Conservation (phyloP, 2,329 filamentous ascomycete genomes). For the Monosporascus ibericus region DNA sequence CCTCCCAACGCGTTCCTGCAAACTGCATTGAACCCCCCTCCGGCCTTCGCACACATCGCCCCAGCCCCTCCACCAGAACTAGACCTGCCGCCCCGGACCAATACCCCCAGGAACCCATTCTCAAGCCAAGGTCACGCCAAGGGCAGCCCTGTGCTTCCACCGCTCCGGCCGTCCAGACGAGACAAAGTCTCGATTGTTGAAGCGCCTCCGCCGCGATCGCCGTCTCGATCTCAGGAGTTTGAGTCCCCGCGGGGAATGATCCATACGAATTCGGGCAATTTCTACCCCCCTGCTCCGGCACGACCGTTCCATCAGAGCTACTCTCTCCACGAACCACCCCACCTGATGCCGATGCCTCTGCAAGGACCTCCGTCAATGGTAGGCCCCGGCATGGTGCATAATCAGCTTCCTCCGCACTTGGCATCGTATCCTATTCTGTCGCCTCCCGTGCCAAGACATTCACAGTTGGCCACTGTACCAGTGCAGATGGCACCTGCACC, state of each 20-base stretch:
- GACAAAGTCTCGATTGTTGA: constrained; percentile 17
- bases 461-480: constrained; percentile 20
- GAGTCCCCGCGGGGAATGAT: constrained; percentile 21
- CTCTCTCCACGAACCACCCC: constrained; percentile 23
- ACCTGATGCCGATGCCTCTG: constrained; percentile 19
- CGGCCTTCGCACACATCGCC: constrained; percentile 22
- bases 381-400: constrained; percentile 13
- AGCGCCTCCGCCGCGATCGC: constrained; percentile 6
- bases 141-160: constrained; percentile 30
- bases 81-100: constrained; percentile 11
- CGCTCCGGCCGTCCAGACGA: constrained; percentile 26
- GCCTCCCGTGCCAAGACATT: constrained; percentile 17
- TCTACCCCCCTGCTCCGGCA: constrained; percentile 27
- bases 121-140: constrained; percentile 20
- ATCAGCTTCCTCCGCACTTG: constrained; percentile 12
- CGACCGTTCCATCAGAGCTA: constrained; percentile 31
- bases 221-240: constrained; percentile 20
- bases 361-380: constrained; percentile 13
- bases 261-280: constrained; percentile 28
- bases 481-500: constrained; percentile 16
- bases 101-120: constrained; percentile 26
- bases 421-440: constrained; percentile 17
- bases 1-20: constrained; percentile 28
- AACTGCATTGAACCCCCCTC: constrained; percentile 30
- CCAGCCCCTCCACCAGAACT: constrained; percentile 18